Evolutionary conservation across 2,329 filamentous ascomycete genomes (phyloP), one percentile per base, ranked within the genome.

Genomic region (Xylaria sp.): DNA sequence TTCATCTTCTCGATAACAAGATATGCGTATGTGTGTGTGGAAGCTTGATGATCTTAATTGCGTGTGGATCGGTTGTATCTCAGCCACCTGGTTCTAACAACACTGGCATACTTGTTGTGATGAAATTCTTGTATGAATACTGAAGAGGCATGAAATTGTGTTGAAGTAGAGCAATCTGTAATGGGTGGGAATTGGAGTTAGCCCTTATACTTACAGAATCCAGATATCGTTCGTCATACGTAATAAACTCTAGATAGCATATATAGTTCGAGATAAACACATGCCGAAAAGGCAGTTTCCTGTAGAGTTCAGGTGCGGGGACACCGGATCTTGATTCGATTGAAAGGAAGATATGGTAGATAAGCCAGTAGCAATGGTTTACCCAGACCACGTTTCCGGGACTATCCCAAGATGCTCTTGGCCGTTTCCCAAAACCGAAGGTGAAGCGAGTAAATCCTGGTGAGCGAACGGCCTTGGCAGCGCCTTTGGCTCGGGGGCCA

Each of bases 391-490:
- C 63, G 66, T 66, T 68, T 58, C 51, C 48, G 38, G 48, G 54
- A 11, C 57, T 62, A 61, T 62, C 38, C 66, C 58, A 46, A 60
- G 20, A 54, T 48, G 33, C 33, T 51, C 67, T 66, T 56, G 63
- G 59, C 59, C 42, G n/a, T 63, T 65, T 66, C 67, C 67, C 48
- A 63, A 69, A 69, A 69, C 33, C 54, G 67, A 59, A 69, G 67
- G 67, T 69, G 46, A 48, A 54, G 40, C 11, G 51, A 51, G 15
- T 11, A 15, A 26, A 33, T 36, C 51, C 46, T 15, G 53, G 36
- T 40, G 44, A 54, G 58, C 62, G 62, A 66, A 23, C 20, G 40
- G 62, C 46, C 66, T 66, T 68, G 62, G 66, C 66, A 36, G 33
- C 57, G 40, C 42, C 26, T 57, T n/a, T 4, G 42, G 38, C 65